These are phyloP conservation scores for Plenodomus lindquistii DNA, from an alignment of 2,329 filamentous ascomycete species.

Conservation along the genomic window DNA sequence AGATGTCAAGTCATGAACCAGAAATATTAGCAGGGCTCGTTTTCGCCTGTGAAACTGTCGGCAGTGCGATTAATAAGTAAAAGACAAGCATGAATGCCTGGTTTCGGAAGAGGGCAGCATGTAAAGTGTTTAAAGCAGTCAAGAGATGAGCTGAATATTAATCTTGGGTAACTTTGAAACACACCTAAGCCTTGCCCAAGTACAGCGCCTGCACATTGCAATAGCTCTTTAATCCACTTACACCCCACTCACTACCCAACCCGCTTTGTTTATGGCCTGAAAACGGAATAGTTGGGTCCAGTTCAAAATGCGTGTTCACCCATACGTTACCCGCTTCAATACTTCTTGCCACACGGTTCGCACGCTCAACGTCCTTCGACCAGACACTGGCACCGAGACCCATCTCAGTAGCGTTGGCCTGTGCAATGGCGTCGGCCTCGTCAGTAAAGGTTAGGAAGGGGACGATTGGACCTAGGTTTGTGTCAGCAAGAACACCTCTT, in stretches of 20 bases:
- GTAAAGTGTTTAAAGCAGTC: too few relatives aligned
- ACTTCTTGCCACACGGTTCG: conserved; percentile 50
- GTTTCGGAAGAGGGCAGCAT: too few relatives aligned
- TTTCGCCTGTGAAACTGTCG: too few relatives aligned
- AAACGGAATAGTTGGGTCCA: conserved; percentile 54
- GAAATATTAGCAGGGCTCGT: too few relatives aligned
- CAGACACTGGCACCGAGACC: conserved; percentile 59
- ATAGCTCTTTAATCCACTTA: conserved; percentile 31
- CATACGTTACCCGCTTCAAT: conserved; percentile 55
- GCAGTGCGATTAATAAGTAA: too few relatives aligned
- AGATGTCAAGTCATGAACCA: too few relatives aligned
- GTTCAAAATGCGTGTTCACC: conserved; percentile 52
- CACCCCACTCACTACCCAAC: conserved; percentile 68
- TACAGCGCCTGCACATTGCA: conserved; percentile 7
- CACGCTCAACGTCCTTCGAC: conserved; percentile 36
- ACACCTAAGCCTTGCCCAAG: background rate
- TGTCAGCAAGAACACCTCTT: conserved; percentile 20
- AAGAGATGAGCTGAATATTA: too few relatives aligned
- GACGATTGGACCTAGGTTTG: conserved; percentile 56
- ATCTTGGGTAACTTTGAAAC: too few relatives aligned
- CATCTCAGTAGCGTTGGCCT: conserved; percentile 49
- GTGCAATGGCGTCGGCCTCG: conserved; percentile 53
- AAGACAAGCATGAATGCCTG: too few relatives aligned
- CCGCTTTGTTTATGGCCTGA: conserved; percentile 79
- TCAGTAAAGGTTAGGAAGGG: conserved; percentile 63